A percentile compares a stretch with the other conserved stretches of the same genome.
phyloP scores from a whole-genome alignment of 2,329 filamentous ascomycete species.

The Biscogniauxia mediterranea region DNA sequence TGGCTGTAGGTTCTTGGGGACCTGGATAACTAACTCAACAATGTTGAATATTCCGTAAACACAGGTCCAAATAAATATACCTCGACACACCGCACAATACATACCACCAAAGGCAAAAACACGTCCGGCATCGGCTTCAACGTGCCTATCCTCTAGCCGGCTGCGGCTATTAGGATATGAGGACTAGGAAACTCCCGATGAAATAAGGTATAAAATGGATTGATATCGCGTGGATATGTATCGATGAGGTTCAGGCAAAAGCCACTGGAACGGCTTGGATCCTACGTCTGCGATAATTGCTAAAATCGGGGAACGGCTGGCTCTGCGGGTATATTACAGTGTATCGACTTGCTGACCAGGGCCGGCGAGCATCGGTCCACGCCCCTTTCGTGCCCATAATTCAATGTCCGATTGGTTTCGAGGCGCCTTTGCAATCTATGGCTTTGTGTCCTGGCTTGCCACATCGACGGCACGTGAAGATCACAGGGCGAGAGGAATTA shows the following conservation, averaged over 20 bases:
- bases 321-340: neutral
- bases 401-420: constrained; percentile 20
- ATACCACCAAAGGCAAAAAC: neutral
- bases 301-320: neutral
- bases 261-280: neutral
- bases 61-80: neutral
- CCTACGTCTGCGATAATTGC: neutral
- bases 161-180: neutral
- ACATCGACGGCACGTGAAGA: constrained; percentile 58
- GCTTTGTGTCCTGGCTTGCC: constrained; percentile 59
- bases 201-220: neutral
- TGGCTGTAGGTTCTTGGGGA: neutral
- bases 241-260: neutral
- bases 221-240: neutral
- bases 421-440: constrained; percentile 24
- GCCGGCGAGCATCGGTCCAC: neutral
- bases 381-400: neutral
- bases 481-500: constrained; percentile 29
- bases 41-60: neutral
- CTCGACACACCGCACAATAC: neutral
- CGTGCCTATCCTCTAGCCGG: neutral
- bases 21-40: neutral
- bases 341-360: neutral
- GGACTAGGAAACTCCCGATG: neutral
- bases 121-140: neutral